Evolutionary conservation across 129 eudicot species (phyloP).

Genomic region (Deinandra increscens): DNA sequence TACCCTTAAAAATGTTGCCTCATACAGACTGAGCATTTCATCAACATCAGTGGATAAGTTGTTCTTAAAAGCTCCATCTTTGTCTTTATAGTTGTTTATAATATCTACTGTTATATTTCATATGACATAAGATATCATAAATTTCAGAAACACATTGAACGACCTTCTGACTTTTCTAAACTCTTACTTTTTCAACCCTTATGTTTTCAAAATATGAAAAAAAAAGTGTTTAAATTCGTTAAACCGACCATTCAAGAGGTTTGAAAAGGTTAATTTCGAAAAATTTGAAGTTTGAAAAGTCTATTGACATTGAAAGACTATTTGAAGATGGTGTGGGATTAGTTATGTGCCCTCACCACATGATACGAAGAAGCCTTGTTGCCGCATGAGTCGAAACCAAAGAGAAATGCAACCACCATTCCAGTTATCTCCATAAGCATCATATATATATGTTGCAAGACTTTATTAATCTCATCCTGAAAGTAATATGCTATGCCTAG

Average conservation of each 20-base stretch:
- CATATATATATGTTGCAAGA: constrained; percentile 8
- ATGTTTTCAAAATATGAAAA: no score
- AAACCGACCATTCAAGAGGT: no score
- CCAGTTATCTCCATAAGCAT: constrained; percentile 5
- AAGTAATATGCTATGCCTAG: constrained; percentile 21
- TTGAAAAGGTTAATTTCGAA: no score
- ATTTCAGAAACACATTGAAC: no score
- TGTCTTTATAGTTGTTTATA: constrained; percentile 24
- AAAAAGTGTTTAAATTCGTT: no score
- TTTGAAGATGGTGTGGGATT: no score
- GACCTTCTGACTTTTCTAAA: no score
- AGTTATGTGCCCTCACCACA: background rate
- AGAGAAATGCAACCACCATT: constrained; percentile 1
- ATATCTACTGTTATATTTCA: constrained; percentile 17
- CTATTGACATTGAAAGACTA: no score
- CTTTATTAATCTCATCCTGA: constrained; percentile 3
- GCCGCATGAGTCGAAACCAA: constrained; percentile 18
- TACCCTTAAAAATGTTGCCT: constrained; percentile 38
- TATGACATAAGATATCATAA: no score
- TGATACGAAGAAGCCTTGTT: constrained; percentile 13
- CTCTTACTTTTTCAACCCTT: no score
- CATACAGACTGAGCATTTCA: constrained; percentile 43
- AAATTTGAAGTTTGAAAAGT: no score
- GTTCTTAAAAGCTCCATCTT: constrained; percentile 22
- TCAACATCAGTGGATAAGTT: constrained; percentile 5